These are phyloP conservation scores for Globisporangium cylindrosporum DNA, from an alignment of 352 stramenopile genomes.

Conservation along the genomic window DNA sequence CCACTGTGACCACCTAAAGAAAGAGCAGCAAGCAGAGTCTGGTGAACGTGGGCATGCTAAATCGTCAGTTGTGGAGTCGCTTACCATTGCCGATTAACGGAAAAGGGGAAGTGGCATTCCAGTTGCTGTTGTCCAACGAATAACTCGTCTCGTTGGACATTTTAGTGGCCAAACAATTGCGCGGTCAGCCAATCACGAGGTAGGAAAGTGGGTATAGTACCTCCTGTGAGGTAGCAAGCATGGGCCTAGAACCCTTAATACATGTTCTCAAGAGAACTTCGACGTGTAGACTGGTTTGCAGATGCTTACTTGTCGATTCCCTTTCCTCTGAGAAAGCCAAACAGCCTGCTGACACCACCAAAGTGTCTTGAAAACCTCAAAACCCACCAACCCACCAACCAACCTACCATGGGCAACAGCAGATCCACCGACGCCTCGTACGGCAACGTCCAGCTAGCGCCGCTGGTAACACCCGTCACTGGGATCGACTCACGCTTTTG, in stretches of 20 bases:
- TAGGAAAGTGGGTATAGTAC: not conserved
- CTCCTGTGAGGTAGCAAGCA: not conserved
- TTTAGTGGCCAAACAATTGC: no score
- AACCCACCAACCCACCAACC: not conserved
- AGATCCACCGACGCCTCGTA: constrained; percentile 2
- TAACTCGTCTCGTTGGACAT: no score
- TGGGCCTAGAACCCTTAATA: not conserved
- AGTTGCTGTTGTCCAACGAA: no score
- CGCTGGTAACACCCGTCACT: not conserved
- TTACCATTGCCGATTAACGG: no score
- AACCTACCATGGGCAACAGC: constrained; percentile 1
- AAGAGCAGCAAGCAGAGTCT: no score
- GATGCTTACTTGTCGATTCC: not conserved
- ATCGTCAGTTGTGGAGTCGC: no score
- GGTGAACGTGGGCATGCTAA: no score
- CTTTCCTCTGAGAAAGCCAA: not conserved
- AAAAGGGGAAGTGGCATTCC: no score
- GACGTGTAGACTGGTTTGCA: not conserved
- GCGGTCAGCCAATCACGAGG: not conserved
- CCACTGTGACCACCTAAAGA: no score
- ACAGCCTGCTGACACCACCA: no score
- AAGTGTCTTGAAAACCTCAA: not conserved
- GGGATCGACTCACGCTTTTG: not conserved
- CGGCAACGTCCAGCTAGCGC: not conserved
- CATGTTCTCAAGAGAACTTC: not conserved